Conservation (phyloP, 805 yeast species). For the Kodamaea lidongshanica region DNA sequence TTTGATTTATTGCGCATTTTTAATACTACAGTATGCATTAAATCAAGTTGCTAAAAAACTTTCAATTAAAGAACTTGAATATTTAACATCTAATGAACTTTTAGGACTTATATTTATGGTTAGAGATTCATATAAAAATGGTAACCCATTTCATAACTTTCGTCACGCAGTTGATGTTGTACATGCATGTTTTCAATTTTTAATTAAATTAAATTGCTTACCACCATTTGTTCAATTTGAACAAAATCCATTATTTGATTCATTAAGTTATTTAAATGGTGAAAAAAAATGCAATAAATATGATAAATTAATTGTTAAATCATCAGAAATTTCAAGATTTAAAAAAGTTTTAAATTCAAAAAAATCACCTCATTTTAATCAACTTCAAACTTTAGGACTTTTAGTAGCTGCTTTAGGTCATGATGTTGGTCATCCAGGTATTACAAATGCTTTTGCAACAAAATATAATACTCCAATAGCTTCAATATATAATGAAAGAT, state of each 20-base stretch:
- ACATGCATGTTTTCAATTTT: slow-evolving; percentile 76
- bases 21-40: slow-evolving; percentile 47
- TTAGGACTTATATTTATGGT: slow-evolving; percentile 57
- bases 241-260: slow-evolving; percentile 26
- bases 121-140: slow-evolving; percentile 73
- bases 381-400: slow-evolving; percentile 49
- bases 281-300: slow-evolving; percentile 1
- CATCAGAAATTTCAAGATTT: not conserved
- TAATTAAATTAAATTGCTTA: slow-evolving; percentile 38
- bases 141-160: slow-evolving; percentile 91
- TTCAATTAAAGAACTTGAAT: slow-evolving; percentile 4
- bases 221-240: slow-evolving; percentile 34
- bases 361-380: slow-evolving; percentile 20
- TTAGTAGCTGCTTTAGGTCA: slow-evolving; percentile 87
- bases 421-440: slow-evolving; percentile 95
- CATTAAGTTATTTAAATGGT: slow-evolving; percentile 9
- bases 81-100: slow-evolving; percentile 37
- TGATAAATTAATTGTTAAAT: not conserved
- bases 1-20: slow-evolving; percentile 51
- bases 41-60: slow-evolving; percentile 15
- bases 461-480: slow-evolving; percentile 60
- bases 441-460: slow-evolving; percentile 70
- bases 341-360: too few species aligned
- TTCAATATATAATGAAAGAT: slow-evolving; percentile 51
- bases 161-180: slow-evolving; percentile 93